Conservation (phyloP, 768 basidiomycete species). For the Pleurotus cornucopiae region DNA sequence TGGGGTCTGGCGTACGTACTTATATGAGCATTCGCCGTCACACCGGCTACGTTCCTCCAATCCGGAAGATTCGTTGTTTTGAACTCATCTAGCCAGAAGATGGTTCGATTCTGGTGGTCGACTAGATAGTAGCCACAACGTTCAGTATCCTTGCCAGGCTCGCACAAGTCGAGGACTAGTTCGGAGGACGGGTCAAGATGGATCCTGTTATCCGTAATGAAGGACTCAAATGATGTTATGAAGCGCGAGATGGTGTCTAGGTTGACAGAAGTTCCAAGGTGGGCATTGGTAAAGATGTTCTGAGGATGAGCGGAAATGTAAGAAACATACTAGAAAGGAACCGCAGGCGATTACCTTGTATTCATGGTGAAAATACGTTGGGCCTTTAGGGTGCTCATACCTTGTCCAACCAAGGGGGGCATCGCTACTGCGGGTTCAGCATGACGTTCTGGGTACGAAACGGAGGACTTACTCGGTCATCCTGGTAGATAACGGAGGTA, state of each 20-base stretch:
- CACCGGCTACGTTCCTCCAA: slow-evolving; percentile 18
- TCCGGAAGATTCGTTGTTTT: slow-evolving; percentile 13
- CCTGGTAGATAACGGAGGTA: no score
- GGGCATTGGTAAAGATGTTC: slow-evolving; percentile 21
- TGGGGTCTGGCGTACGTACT: slow-evolving; percentile 18
- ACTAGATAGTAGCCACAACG: slow-evolving; percentile 45
- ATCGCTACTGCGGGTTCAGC: no score
- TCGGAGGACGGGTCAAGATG: slow-evolving; percentile 22
- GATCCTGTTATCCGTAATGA: slow-evolving; percentile 13
- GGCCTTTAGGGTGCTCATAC: no score
- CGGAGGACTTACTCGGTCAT: no score
- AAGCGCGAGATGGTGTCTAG: slow-evolving; percentile 10
- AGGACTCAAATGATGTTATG: slow-evolving; percentile 12
- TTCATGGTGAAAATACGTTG: no score
- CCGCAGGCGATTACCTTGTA: no score
- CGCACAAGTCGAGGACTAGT: slow-evolving; percentile 34
- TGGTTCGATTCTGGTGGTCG: slow-evolving; percentile 24
- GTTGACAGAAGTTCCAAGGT: slow-evolving; percentile 14
- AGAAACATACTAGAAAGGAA: no score
- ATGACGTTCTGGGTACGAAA: no score
- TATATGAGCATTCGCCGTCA: slow-evolving; percentile 19
- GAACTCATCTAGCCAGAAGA: slow-evolving; percentile 42
- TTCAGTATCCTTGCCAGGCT: slow-evolving; percentile 11
- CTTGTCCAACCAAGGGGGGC: no score
- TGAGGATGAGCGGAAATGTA: background rate